Evolutionary conservation across 148 eudicot species (phyloP).

Genomic region (Fallopia convolvulus): DNA sequence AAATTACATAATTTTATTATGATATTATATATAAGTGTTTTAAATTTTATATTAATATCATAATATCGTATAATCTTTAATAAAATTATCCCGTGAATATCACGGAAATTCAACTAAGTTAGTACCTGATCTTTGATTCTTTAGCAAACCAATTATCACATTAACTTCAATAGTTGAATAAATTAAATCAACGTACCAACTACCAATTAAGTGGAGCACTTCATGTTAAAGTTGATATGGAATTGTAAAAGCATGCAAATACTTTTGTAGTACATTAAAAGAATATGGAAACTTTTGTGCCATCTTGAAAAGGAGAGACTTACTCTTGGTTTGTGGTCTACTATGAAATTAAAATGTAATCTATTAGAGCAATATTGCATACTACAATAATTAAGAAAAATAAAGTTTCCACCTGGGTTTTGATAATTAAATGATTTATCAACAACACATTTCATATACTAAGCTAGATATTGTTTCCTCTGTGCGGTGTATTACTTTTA

Average conservation of each 20-base stretch:
- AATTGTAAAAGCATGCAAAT: not conserved
- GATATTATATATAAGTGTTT: too few species aligned
- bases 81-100: too few species aligned
- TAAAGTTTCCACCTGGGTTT: not conserved
- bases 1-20: too few species aligned
- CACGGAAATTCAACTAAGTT: too few species aligned
- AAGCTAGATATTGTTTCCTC: slow-evolving; percentile 1
- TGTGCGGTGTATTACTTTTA: not conserved
- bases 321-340: not conserved
- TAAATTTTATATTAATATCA: too few species aligned
- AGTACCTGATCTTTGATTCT: too few species aligned
- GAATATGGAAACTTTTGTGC: not conserved
- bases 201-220: not conserved
- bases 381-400: not conserved
- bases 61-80: too few species aligned
- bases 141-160: not conserved
- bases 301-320: not conserved
- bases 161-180: not conserved
- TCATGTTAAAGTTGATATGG: not conserved
- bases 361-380: not conserved
- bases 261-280: not conserved
- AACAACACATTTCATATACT: not conserved
- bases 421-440: not conserved
- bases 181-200: not conserved
- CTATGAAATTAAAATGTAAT: not conserved